phyloP scores from a whole-genome alignment of 2,329 filamentous ascomycete species.

The Aspergillus sp. region DNA sequence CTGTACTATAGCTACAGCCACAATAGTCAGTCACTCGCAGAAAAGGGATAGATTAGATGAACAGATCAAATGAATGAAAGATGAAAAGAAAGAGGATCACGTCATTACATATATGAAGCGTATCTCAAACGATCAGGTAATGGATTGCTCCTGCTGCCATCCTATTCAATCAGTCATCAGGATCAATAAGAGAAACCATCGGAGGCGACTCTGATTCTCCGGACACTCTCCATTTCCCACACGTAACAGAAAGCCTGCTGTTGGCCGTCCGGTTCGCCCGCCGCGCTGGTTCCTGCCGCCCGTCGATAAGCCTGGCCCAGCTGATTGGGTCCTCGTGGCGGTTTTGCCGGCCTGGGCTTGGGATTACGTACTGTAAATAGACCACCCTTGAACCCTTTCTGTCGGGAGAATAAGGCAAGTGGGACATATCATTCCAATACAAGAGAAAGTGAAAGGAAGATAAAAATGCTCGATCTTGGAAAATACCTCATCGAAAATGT shows the following conservation, averaged over 20 bases:
- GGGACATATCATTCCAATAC: no score
- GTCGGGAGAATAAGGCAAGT: no score
- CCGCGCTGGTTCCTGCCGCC: conserved; percentile 10
- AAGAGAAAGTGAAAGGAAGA: no score
- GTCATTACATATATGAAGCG: not conserved
- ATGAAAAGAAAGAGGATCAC: not conserved
- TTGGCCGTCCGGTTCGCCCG: conserved; percentile 9
- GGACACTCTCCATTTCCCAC: conserved; percentile 21
- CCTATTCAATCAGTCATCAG: conserved; percentile 11
- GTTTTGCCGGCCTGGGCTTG: conserved; percentile 15
- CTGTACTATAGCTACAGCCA: no score
- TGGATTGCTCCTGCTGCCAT: not conserved
- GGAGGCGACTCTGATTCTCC: conserved; percentile 9
- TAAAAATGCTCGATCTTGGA: no score
- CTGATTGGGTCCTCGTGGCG: conserved; percentile 26
- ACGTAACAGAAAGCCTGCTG: conserved; percentile 27
- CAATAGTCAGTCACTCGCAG: no score
- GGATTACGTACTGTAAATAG: conserved; percentile 35
- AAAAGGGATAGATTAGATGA: no score
- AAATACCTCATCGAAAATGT: no score
- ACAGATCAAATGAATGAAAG: no score
- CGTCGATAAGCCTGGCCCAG: conserved; percentile 26
- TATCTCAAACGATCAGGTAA: conserved; percentile 6
- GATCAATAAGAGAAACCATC: conserved; percentile 18
- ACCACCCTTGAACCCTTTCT: not conserved